These are phyloP conservation scores for Cladosporium sp. DNA, from an alignment of 2,329 filamentous ascomycete species.

Conservation along the genomic window DNA sequence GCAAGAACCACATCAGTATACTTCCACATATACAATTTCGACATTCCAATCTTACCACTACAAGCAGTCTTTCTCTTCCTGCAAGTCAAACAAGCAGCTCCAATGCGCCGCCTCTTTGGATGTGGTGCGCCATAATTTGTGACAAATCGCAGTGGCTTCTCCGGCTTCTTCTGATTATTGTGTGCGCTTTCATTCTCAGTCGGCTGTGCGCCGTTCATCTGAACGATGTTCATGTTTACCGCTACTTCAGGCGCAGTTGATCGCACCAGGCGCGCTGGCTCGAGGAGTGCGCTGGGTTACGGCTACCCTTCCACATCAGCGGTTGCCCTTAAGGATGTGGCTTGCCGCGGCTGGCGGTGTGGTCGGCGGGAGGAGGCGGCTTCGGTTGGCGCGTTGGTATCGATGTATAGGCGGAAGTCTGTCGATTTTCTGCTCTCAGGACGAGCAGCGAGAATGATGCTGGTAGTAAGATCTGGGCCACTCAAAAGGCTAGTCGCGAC, in stretches of 20 bases:
- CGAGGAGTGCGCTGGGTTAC: slow-evolving; percentile 15
- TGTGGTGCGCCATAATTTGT: slow-evolving; percentile 80
- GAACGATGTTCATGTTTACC: slow-evolving; percentile 18
- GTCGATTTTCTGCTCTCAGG: neutral
- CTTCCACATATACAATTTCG: neutral
- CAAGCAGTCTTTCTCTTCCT: slow-evolving; percentile 54
- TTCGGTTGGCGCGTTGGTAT: slow-evolving; percentile 1
- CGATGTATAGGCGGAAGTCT: neutral
- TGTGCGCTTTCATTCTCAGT: slow-evolving; percentile 8
- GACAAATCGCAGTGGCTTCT: slow-evolving; percentile 62
- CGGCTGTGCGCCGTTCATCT: slow-evolving; percentile 5
- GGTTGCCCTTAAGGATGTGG: slow-evolving; percentile 10
- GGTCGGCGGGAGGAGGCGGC: slow-evolving; percentile 5
- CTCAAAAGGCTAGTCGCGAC: neutral
- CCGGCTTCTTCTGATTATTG: slow-evolving; percentile 7
- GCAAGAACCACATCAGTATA: neutral
- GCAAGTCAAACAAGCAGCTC: slow-evolving; percentile 63
- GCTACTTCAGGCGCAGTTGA: slow-evolving; percentile 20
- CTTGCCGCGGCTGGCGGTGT: slow-evolving; percentile 7
- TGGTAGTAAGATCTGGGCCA: neutral
- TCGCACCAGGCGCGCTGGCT: slow-evolving; percentile 21
- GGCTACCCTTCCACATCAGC: slow-evolving; percentile 20
- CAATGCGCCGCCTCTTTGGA: slow-evolving; percentile 76
- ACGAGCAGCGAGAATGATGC: neutral
- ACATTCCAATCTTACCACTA: slow-evolving; percentile 19